phyloP scores from a whole-genome alignment of 1,284 basidiomycete genomes.

The Mrakiaceae sp. region DNA sequence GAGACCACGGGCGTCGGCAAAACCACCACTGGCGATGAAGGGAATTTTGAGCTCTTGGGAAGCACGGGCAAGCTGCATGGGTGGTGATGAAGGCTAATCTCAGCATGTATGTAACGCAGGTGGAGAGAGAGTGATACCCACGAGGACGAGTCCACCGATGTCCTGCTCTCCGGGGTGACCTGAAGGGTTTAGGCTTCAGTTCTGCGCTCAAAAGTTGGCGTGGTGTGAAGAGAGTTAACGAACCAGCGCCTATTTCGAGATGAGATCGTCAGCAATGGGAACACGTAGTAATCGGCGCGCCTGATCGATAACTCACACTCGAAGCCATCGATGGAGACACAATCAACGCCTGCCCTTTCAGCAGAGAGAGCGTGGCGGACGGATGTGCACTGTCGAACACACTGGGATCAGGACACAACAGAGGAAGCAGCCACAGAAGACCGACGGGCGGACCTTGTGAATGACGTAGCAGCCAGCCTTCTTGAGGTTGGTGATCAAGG shows the following conservation, averaged over 20 bases:
- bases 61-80: constrained; percentile 63
- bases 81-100: not conserved
- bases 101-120: not conserved
- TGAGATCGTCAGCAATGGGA: no score
- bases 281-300: no score
- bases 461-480: constrained; percentile 55
- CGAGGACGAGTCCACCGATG: constrained; percentile 78
- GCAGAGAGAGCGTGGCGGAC: constrained; percentile 74
- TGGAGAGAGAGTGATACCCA: constrained; percentile 31
- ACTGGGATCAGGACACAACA: no score
- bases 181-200: constrained; percentile 46
- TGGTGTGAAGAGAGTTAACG: constrained; percentile 1
- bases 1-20: constrained; percentile 70
- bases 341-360: constrained; percentile 66
- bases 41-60: constrained; percentile 73
- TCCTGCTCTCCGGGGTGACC: constrained; percentile 94
- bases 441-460: constrained; percentile 54
- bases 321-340: constrained; percentile 78
- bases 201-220: not conserved
- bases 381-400: constrained; percentile 42
- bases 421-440: no score
- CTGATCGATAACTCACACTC: constrained; percentile 48
- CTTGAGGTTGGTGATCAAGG: constrained; percentile 72
- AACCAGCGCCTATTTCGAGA: not conserved
- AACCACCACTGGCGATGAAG: constrained; percentile 79